These are phyloP conservation scores for Phytophthora brassicae DNA, from an alignment of 352 stramenopile species.

Conservation along the genomic window DNA sequence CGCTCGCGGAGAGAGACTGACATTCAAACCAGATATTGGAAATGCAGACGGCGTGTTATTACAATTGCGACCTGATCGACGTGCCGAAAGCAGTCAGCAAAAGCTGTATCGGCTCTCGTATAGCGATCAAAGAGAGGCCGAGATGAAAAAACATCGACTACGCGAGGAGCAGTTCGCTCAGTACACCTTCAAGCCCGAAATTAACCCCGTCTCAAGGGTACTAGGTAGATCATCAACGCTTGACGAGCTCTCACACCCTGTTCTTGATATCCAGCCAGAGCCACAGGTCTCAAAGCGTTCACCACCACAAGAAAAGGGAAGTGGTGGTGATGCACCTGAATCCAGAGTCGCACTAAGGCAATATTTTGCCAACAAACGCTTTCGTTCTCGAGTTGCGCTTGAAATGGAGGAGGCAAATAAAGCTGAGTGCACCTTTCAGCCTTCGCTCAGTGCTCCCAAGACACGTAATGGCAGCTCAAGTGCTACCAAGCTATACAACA, in stretches of 20 bases:
- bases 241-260: conserved; percentile 46
- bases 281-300: conserved; percentile 1
- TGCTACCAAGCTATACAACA: conserved; percentile 46
- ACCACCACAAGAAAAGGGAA: conserved; percentile 14
- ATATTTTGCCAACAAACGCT: conserved; percentile 70
- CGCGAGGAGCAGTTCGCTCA: conserved; percentile 57
- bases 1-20: conserved; percentile 36
- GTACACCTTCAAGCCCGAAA: conserved; percentile 75
- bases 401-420: conserved; percentile 69
- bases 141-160: conserved; percentile 62
- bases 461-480: conserved; percentile 31
- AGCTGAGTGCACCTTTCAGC: conserved; percentile 73
- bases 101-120: conserved; percentile 74
- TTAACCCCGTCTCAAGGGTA: conserved; percentile 75
- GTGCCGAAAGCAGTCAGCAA: conserved; percentile 56
- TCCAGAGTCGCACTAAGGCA: conserved; percentile 41
- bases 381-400: conserved; percentile 65
- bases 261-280: conserved; percentile 25
- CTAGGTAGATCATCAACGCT: conserved; percentile 52
- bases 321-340: background rate
- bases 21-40: conserved; percentile 80
- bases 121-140: conserved; percentile 53
- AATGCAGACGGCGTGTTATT: conserved; percentile 71
- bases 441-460: conserved; percentile 39
- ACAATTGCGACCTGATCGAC: conserved; percentile 59